Evolutionary conservation across 2,329 filamentous ascomycete species (phyloP).

Genomic region (Verticillium dahliae): DNA sequence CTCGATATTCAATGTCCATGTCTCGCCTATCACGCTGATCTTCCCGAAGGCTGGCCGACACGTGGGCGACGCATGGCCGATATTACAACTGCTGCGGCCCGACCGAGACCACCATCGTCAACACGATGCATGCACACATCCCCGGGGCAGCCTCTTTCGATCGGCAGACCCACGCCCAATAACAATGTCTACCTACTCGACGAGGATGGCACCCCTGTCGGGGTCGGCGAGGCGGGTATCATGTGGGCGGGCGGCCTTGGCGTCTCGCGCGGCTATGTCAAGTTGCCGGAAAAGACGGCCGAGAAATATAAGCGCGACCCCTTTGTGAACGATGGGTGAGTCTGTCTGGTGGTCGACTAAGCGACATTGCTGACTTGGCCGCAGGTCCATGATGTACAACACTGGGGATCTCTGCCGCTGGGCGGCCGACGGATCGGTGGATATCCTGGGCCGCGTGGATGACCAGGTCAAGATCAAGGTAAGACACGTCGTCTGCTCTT

Average conservation of each 20-base stretch:
- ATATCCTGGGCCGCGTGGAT: constrained; percentile 48
- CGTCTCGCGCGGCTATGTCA: constrained; percentile 48
- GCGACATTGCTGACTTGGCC: not conserved
- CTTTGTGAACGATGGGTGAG: constrained; percentile 44
- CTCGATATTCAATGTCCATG: not conserved
- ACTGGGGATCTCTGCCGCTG: constrained; percentile 52
- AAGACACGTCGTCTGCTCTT: not conserved
- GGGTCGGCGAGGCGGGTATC: constrained; percentile 37
- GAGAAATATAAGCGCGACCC: constrained; percentile 40
- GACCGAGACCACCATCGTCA: constrained; percentile 53
- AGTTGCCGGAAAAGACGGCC: constrained; percentile 41
- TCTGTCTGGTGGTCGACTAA: not conserved
- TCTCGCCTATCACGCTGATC: not conserved
- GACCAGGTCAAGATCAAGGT: constrained; percentile 50
- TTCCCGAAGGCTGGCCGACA: constrained; percentile 37
- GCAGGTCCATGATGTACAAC: constrained; percentile 46
- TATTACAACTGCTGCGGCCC: constrained; percentile 54
- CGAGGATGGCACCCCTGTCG: constrained; percentile 28
- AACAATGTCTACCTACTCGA: constrained; percentile 48
- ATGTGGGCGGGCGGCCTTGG: constrained; percentile 53
- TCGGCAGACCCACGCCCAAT: constrained; percentile 49
- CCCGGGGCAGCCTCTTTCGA: constrained; percentile 40
- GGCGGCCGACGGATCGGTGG: constrained; percentile 43
- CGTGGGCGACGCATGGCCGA: constrained; percentile 40
- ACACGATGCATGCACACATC: constrained; percentile 46